A percentile compares a stretch with the other conserved stretches of the same genome.
Conservation (phyloP, 441 rosid species). For the Pelargonium citronellum region DNA sequence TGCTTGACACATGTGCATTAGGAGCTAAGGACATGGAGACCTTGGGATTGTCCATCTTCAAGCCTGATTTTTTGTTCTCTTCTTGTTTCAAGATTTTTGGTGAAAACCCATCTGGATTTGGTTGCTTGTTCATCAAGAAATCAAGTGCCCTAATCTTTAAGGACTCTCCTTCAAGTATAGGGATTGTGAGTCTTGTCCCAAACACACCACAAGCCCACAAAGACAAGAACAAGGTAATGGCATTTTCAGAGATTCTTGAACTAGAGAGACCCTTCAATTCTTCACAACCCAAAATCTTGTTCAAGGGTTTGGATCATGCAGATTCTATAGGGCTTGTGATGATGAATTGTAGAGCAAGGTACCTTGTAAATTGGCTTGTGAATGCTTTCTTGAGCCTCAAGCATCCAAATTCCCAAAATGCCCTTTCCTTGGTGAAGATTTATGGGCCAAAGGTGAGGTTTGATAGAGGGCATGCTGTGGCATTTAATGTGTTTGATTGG, state of each 20-base stretch:
- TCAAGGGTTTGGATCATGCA: slow-evolving; percentile 64
- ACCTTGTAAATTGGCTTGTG: slow-evolving; percentile 81
- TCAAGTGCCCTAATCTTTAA: slow-evolving; percentile 47
- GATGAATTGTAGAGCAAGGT: slow-evolving; percentile 63
- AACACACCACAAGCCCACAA: slow-evolving; percentile 14
- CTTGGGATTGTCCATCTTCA: slow-evolving; percentile 69
- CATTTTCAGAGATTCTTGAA: too few relatives aligned
- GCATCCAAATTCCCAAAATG: slow-evolving; percentile 52
- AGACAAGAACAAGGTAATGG: too few relatives aligned
- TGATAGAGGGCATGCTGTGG: slow-evolving; percentile 77
- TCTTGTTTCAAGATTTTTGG: slow-evolving; percentile 87
- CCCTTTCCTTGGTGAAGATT: slow-evolving; percentile 45
- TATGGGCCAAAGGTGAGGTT: slow-evolving; percentile 78
- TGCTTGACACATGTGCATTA: slow-evolving; percentile 80
- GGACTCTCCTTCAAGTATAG: slow-evolving; percentile 38
- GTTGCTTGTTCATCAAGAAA: slow-evolving; percentile 83
- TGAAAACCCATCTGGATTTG: slow-evolving; percentile 86
- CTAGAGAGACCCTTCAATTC: too few relatives aligned
- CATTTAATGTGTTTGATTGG: slow-evolving; percentile 80
- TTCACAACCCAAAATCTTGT: slow-evolving; percentile 24
- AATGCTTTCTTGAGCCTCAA: slow-evolving; percentile 65
- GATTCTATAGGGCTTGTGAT: slow-evolving; percentile 54
- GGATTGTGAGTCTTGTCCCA: slow-evolving; percentile 59
- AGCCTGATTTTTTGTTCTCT: slow-evolving; percentile 74
- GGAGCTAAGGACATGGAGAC: slow-evolving; percentile 92